These are phyloP conservation scores for Trypanosomatidae sp. DNA, from an alignment of 208 protist species.

Conservation along the genomic window DNA sequence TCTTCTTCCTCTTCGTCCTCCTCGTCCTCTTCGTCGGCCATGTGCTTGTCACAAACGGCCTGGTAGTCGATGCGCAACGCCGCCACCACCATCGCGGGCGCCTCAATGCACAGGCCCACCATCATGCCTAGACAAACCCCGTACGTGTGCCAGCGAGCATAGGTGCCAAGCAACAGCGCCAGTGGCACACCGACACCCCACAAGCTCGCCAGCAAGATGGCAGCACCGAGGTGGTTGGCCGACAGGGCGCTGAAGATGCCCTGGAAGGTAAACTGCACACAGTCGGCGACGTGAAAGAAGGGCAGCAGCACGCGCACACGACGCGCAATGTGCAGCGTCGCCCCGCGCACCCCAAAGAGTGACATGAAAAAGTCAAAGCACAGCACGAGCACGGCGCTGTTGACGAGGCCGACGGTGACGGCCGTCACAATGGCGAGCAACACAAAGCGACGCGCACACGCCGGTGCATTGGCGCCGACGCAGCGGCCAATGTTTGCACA, in stretches of 20 bases:
- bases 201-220: conserved; percentile 54
- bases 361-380: conserved; percentile 58
- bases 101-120: conserved; percentile 68
- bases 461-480: conserved; percentile 45
- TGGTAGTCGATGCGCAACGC: conserved; percentile 47
- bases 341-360: conserved; percentile 44
- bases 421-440: conserved; percentile 20
- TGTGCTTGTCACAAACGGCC: conserved; percentile 43
- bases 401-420: conserved; percentile 22
- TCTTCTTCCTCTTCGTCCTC: conserved; percentile 23
- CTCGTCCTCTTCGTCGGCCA: conserved; percentile 39
- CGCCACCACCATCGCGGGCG: conserved; percentile 50
- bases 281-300: conserved; percentile 60
- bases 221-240: conserved; percentile 63
- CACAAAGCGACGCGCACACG: conserved; percentile 43
- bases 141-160: conserved; percentile 34
- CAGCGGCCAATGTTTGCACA: conserved; percentile 72
- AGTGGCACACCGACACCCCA: conserved; percentile 65
- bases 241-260: conserved; percentile 77
- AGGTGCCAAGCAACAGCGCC: conserved; percentile 39
- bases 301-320: conserved; percentile 41
- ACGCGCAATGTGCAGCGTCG: conserved; percentile 32
- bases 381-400: conserved; percentile 31
- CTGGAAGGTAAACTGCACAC: conserved; percentile 75
- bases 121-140: conserved; percentile 69